Evolutionary conservation across 805 yeast species (phyloP), one percentile per base, ranked within the genome.

Genomic region (Osmozyma mogii): DNA sequence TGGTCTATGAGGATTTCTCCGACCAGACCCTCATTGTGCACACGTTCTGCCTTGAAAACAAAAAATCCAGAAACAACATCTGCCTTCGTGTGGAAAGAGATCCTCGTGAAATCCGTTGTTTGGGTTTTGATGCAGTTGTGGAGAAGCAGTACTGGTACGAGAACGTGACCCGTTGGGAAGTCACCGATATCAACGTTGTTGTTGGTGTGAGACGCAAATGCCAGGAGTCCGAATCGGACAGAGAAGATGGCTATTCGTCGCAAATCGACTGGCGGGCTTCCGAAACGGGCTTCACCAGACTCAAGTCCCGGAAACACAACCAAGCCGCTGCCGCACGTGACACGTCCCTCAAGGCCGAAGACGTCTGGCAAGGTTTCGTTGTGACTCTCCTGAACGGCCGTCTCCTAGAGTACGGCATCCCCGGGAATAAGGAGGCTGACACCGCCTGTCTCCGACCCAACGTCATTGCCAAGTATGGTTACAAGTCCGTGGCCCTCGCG

Each of bases 11-110:
- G 14, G 81, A 78, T 38, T 47, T 52, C 15, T 78, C 73, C 34
- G 59, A 66, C 3, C 67, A 66, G 4, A 69, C 74, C 6, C 52
- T 83, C 29, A 75, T 80, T 5, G 58, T 83, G 58, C 95, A 84
- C 45, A 78, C 92, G 0, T 78, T 75, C 45, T 72, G 72, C 25
- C 72, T 78, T 26, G 83, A 78, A 36, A 43, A 39, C 20, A 81
- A 80, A 47, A 65, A 78, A 34, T 85, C 94, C 7, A 81, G 82
- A 45, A 80, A 74, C 33, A 78, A 73, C 41, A 85, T 85, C 23
- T 85, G 96, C 52, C 56, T 85, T 32, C 72, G 95, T 54, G 94
- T 83, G 22, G 96, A 85, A 54, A 79, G 96, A 70, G 96, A 85
- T 54, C 84, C 89, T 2, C 70, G 94, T 45, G 96, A 85, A 56